Percentiles rank a stretch among this genome's conserved stretches.
Evolutionary conservation across 1,139 yeast genomes (phyloP).

Genomic region (Magnusiomyces suaveolens): DNA sequence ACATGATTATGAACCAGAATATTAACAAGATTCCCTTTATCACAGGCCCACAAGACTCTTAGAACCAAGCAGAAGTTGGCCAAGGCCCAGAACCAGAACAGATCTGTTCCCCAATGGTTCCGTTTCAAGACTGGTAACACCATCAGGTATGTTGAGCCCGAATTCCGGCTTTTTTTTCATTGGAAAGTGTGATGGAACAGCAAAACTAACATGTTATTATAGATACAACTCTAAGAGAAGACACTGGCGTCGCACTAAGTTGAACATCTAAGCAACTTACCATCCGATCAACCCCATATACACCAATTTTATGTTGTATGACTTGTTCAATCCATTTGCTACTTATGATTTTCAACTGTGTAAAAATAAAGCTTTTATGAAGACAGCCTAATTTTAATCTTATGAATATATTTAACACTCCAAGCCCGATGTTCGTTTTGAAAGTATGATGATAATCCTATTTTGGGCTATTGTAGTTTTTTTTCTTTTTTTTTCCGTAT

Average conservation of each 20-base stretch:
- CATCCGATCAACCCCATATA: neutral
- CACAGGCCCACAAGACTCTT: conserved; percentile 85
- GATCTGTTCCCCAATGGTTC: conserved; percentile 99
- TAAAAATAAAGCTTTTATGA: conserved; percentile 1
- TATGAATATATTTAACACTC: too few species aligned
- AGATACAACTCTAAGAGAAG: conserved; percentile 98
- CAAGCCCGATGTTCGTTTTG: too few species aligned
- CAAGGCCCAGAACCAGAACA: conserved; percentile 98
- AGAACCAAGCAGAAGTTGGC: conserved; percentile 98
- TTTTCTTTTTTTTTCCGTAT: too few species aligned
- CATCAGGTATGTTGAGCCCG: conserved; percentile 62
- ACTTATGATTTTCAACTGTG: conserved; percentile 6
- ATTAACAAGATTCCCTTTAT: neutral
- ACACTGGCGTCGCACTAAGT: conserved; percentile 99
- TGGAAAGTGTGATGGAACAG: too few species aligned
- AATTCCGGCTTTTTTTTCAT: neutral
- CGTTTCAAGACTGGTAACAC: conserved; percentile 97
- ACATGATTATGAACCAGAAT: neutral
- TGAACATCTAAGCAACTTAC: conserved; percentile 63
- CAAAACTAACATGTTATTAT: neutral
- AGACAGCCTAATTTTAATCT: neutral
- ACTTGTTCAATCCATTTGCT: conserved; percentile 1
- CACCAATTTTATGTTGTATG: neutral
- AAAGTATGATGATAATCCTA: too few species aligned
- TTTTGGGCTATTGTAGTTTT: too few species aligned